Percentiles rank a stretch among this genome's conserved stretches.
Conservation (phyloP, 768 basidiomycete species). For the Leucosporidium creatinivorum region DNA sequence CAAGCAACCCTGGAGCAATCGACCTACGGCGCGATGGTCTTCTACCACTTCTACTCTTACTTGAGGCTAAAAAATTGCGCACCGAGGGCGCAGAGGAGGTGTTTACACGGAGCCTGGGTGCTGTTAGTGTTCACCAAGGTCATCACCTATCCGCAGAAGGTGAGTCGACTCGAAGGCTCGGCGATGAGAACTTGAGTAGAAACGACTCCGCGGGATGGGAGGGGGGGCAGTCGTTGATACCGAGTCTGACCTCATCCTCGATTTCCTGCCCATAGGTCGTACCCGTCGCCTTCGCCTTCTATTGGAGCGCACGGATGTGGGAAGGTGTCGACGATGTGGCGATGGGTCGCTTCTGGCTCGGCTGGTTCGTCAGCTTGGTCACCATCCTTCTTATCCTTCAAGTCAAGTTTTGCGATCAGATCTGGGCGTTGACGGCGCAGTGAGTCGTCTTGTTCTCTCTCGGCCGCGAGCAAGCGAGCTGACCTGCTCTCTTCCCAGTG, state of each 20-base stretch:
- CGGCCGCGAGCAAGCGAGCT: too few species aligned
- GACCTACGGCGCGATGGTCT: slow-evolving; percentile 13
- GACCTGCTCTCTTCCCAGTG: too few species aligned
- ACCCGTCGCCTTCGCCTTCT: slow-evolving; percentile 15
- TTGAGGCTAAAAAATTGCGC: slow-evolving; percentile 2
- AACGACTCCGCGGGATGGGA: background rate
- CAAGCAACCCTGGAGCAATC: slow-evolving; percentile 18
- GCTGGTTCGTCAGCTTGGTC: slow-evolving; percentile 3
- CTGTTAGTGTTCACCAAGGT: slow-evolving; percentile 2
- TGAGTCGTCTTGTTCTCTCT: background rate
- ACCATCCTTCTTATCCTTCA: slow-evolving; percentile 14
- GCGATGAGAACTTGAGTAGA: too few species aligned
- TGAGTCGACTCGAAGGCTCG: background rate
- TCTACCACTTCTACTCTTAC: slow-evolving; percentile 11
- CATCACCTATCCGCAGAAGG: background rate
- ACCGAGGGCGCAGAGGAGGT: background rate
- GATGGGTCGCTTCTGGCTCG: slow-evolving; percentile 19
- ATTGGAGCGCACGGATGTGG: slow-evolving; percentile 20
- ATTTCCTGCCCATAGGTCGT: background rate
- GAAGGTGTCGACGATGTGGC: slow-evolving; percentile 1
- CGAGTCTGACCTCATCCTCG: slow-evolving; percentile 8
- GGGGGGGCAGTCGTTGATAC: background rate
- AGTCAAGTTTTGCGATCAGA: slow-evolving; percentile 11
- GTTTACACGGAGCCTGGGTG: background rate
- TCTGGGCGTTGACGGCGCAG: background rate